Base-by-base conservation (phyloP, 768 basidiomycete genomes). In the Serpula lacrymans region DNA sequence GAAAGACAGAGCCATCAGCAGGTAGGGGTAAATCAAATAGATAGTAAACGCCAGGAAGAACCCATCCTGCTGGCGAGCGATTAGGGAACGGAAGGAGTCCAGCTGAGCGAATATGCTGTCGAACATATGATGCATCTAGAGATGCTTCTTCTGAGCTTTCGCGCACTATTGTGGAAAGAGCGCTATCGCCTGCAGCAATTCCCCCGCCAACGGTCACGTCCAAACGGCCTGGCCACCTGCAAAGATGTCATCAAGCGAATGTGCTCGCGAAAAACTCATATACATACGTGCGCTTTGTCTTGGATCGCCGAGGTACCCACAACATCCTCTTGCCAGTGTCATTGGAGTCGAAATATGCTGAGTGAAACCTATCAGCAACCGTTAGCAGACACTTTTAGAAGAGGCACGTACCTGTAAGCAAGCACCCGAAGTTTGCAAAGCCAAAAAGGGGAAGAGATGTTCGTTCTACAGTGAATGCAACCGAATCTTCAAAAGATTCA, bases 201-300 rank as follows among this genome's bases (percentile, higher is more conserved):
- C 70, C 69, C 12, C 71, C 71, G 30, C 67, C 69, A 14, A 62
- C 65, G 3, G 69, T 72, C 20, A 70, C 70, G 47, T 72, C 71
- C 1, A 72, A 62, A 26, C 46, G 48, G 4, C 70, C 68, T 4
- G 66, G 64, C 54, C 57, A 65, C 13, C 64, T 65, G 34, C 30
- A 29, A 22, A 49, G 18, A 42, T 28, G 14, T 30, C 9, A 30
- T 37, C 12, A 25, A 26, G 8, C 13, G 7, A 9, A 39, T 3
- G 14, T n/a, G 17, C 10, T 32, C 28, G 11, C 20, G 20, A 42
- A 9, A 18, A 13, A 33, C 6, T n/a, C n/a, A n/a, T n/a, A 12
- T 7, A 58, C 65, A 6, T 50, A 70, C 71, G 60, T 70, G 53
- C 57, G 62, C 50, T 72, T 72, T 10, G 52, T 58, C 5, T 42